Percentiles rank a stretch among this genome's conserved stretches.
These are phyloP conservation scores for Blastocystis sp. DNA, from an alignment of 352 stramenopile genomes.

Conservation along the genomic window DNA sequence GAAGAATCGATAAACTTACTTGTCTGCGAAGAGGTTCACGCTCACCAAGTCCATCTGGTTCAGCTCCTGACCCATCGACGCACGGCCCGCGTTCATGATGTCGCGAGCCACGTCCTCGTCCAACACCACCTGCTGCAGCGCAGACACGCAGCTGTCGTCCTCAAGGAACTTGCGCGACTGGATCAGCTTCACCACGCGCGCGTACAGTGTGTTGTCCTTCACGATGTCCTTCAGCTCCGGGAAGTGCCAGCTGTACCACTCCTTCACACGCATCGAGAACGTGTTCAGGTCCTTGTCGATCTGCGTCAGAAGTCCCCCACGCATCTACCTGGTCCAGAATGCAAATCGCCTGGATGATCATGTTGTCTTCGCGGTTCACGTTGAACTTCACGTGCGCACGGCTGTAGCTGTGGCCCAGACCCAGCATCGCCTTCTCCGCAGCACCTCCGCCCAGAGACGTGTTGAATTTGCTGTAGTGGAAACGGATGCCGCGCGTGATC, in stretches of 20 bases:
- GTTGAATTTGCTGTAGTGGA: conserved; percentile 92
- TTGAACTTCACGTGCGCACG: conserved; percentile 99
- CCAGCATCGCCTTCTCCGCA: conserved; percentile 90
- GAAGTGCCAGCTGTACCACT: conserved; percentile 99
- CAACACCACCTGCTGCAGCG: conserved; percentile 80
- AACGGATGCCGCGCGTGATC: conserved; percentile 84
- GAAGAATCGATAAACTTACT: background rate
- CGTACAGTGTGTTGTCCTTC: conserved; percentile 96
- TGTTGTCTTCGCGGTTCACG: conserved; percentile 96
- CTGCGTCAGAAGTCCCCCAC: background rate
- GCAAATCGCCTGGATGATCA: conserved; percentile 99
- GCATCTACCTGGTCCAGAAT: conserved; percentile 82
- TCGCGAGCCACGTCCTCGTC: conserved; percentile 88
- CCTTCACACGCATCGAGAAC: conserved; percentile 95
- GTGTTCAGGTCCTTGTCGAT: conserved; percentile 99
- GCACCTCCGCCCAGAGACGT: conserved; percentile 88
- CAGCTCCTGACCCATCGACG: conserved; percentile 99
- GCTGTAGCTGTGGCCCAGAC: conserved; percentile 96
- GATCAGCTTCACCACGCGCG: conserved; percentile 57
- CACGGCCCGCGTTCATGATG: conserved; percentile 81
- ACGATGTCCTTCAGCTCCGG: conserved; percentile 97
- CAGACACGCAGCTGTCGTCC: conserved; percentile 61
- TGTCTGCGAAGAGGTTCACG: conserved; percentile 90
- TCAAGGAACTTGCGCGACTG: conserved; percentile 38
- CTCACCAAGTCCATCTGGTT: conserved; percentile 97